Percentiles rank a stretch among this genome's conserved stretches.
These are phyloP conservation scores for Schwanniomyces sp. DNA, from an alignment of 805 yeast genomes.

Conservation along the genomic window DNA sequence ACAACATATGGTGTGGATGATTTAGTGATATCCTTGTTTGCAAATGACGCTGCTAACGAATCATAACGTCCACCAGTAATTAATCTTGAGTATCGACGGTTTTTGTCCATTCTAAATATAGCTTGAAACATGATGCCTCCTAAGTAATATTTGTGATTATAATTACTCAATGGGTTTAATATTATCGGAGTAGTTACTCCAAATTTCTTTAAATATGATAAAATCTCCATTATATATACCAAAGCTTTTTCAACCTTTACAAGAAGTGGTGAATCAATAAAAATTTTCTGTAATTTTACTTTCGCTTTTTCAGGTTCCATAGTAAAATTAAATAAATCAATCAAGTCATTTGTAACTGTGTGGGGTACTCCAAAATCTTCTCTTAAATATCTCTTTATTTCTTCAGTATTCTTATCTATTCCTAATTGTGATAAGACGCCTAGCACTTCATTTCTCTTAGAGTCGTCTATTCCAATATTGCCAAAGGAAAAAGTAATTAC, in stretches of 20 bases:
- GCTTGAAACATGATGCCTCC: constrained; percentile 90
- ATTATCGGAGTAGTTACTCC: constrained; percentile 59
- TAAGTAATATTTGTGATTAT: constrained; percentile 74
- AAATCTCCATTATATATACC: constrained; percentile 58
- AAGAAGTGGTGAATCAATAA: constrained; percentile 72
- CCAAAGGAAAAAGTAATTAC: constrained; percentile 70
- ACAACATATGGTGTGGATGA: constrained; percentile 54
- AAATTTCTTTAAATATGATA: constrained; percentile 52
- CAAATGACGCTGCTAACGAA: constrained; percentile 60
- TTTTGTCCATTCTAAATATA: constrained; percentile 60
- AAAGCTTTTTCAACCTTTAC: constrained; percentile 62
- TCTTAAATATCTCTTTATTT: constrained; percentile 42
- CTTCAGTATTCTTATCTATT: constrained; percentile 61
- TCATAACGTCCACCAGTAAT: constrained; percentile 97
- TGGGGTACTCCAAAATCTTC: constrained; percentile 73
- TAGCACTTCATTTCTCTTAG: constrained; percentile 64
- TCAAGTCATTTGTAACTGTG: constrained; percentile 78
- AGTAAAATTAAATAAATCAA: constrained; percentile 70
- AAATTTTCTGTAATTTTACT: constrained; percentile 60
- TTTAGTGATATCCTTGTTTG: constrained; percentile 43
- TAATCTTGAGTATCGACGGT: constrained; percentile 45
- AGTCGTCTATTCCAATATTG: constrained; percentile 65
- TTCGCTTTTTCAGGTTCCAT: constrained; percentile 66
- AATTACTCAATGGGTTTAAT: constrained; percentile 81
- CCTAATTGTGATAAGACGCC: constrained; percentile 77